Percentiles rank a stretch among this genome's conserved stretches.
These are phyloP conservation scores for Trypanosoma scelopori DNA, from an alignment of 208 protist species.

Conservation along the genomic window DNA sequence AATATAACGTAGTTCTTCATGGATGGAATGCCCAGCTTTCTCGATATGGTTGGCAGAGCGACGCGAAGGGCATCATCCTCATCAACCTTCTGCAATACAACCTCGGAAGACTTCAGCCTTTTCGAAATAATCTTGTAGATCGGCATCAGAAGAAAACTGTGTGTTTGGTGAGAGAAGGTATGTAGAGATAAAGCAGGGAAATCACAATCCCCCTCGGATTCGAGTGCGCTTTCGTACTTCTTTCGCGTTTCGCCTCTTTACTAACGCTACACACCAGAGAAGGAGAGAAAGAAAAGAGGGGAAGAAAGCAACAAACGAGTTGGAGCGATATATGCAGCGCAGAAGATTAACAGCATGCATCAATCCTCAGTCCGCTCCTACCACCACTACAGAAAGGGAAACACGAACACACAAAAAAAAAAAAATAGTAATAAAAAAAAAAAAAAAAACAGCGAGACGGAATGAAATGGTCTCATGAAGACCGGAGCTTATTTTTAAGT, in stretches of 20 bases:
- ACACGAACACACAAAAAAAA: conserved; percentile 9
- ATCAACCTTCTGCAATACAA: conserved; percentile 22
- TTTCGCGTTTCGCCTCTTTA: neutral
- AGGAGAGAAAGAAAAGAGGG: no score
- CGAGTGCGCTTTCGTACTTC: conserved; percentile 11
- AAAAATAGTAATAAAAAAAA: conserved; percentile 13
- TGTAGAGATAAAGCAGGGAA: neutral
- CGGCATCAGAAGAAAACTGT: neutral
- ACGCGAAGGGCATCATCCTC: conserved; percentile 8
- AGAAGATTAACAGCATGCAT: neutral
- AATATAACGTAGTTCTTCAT: conserved; percentile 25
- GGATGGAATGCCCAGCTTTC: conserved; percentile 18
- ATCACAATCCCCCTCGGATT: conserved; percentile 3
- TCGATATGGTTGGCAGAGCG: conserved; percentile 13
- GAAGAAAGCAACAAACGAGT: no score
- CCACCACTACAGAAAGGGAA: conserved; percentile 5
- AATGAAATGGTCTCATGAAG: conserved; percentile 1
- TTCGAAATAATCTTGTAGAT: conserved; percentile 23
- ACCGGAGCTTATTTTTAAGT: conserved; percentile 1
- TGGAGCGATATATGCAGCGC: no score
- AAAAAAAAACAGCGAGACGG: conserved; percentile 14
- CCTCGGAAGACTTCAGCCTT: conserved; percentile 9
- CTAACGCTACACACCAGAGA: no score
- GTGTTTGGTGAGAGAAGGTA: neutral
- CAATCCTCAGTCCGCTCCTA: neutral